Conservation (phyloP, 192 early-diverging fungal genomes). For the Backusella morwellensis region DNA sequence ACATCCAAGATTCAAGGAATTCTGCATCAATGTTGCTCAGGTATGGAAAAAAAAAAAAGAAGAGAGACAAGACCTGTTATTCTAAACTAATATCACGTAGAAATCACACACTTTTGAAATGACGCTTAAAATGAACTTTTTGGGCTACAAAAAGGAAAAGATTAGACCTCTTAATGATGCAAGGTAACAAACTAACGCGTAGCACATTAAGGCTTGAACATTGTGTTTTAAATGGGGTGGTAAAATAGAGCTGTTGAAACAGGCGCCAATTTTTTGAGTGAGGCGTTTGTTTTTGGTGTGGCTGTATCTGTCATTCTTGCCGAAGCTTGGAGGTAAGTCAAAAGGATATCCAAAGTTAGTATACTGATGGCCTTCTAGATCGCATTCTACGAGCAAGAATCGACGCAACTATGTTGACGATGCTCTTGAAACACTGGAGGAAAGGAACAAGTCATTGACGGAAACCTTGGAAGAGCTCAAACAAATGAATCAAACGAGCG, state of each 20-base stretch:
- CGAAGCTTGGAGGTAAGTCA: constrained; percentile 62
- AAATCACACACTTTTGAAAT: constrained; percentile 75
- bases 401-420: constrained; percentile 49
- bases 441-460: constrained; percentile 32
- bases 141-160: constrained; percentile 72
- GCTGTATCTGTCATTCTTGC: constrained; percentile 69
- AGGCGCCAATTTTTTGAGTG: constrained; percentile 79
- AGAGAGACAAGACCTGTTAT: too few species aligned
- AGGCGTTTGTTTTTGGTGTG: constrained; percentile 74
- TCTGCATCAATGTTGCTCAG: constrained; percentile 79
- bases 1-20: constrained; percentile 58
- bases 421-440: constrained; percentile 55
- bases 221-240: background rate
- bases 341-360: too few species aligned
- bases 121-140: constrained; percentile 77
- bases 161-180: constrained; percentile 79
- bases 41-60: constrained; percentile 14
- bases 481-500: constrained; percentile 16
- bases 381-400: constrained; percentile 45
- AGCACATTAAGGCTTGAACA: background rate
- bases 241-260: constrained; percentile 67
- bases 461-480: constrained; percentile 40
- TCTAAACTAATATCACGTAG: constrained; percentile 14
- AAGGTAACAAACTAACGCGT: constrained; percentile 37
- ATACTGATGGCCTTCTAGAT: constrained; percentile 25